Conservation (phyloP, 2,329 filamentous ascomycete species). For the Ceratocystis harringtonii region DNA sequence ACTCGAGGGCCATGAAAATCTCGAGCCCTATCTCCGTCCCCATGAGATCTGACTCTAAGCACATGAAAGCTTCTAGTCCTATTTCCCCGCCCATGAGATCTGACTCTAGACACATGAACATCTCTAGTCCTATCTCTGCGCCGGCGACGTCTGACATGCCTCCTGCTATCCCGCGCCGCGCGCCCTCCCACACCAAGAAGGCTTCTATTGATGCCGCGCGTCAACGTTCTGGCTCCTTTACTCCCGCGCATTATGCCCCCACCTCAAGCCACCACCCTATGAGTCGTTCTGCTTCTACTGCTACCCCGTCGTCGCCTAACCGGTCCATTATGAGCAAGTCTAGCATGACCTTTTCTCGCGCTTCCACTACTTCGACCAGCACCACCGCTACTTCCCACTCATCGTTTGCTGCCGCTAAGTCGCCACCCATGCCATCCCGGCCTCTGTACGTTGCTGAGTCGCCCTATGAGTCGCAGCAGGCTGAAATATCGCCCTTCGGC, state of each 20-base stretch:
- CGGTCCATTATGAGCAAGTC: slow-evolving; percentile 22
- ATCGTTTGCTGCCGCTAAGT: slow-evolving; percentile 21
- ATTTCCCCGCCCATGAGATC: too few species aligned
- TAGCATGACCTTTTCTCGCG: slow-evolving; percentile 19
- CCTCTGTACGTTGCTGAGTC: slow-evolving; percentile 22
- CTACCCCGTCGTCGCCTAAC: slow-evolving; percentile 39
- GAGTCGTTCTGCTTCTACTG: slow-evolving; percentile 40
- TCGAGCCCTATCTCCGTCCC: not conserved
- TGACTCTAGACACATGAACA: too few species aligned
- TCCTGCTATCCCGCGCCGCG: slow-evolving; percentile 60
- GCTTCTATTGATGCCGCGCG: slow-evolving; percentile 59
- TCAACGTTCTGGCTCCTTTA: slow-evolving; percentile 44
- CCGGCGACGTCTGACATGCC: slow-evolving; percentile 32
- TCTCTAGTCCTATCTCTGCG: not conserved
- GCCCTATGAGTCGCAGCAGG: slow-evolving; percentile 20
- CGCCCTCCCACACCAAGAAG: slow-evolving; percentile 79
- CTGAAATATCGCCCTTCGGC: slow-evolving; percentile 58
- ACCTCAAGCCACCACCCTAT: slow-evolving; percentile 29
- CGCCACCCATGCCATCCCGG: slow-evolving; percentile 22
- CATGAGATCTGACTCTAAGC: not conserved
- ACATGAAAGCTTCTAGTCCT: too few species aligned
- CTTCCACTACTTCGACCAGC: slow-evolving; percentile 18
- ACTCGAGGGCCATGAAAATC: not conserved
- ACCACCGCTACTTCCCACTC: slow-evolving; percentile 7
- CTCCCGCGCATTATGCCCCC: slow-evolving; percentile 36